Percentiles rank a stretch among this genome's conserved stretches.
phyloP scores from a whole-genome alignment of 2,329 filamentous ascomycete genomes.

The Sporothrix sp. region DNA sequence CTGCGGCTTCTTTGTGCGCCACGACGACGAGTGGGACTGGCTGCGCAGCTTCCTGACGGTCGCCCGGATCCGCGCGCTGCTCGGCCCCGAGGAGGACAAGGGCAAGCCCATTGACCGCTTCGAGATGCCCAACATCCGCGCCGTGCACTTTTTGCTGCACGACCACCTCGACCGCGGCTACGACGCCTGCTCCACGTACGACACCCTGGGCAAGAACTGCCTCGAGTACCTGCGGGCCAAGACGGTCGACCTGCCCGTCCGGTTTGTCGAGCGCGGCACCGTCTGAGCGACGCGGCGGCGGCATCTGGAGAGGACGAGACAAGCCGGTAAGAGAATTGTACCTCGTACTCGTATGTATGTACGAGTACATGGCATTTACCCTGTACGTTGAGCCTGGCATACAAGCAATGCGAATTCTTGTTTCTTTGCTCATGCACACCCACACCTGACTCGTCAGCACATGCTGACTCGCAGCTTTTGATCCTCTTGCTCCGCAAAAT shows the following conservation, averaged over 20 bases:
- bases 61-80: constrained; percentile 16
- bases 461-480: neutral
- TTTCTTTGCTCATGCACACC: neutral
- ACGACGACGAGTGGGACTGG: constrained; percentile 32
- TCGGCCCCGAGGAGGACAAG: constrained; percentile 18
- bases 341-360: neutral
- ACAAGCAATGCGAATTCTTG: no score
- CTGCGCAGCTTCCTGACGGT: constrained; percentile 28
- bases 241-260: constrained; percentile 34
- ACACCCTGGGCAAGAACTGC: constrained; percentile 37
- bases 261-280: constrained; percentile 32
- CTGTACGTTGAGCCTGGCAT: no score
- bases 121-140: constrained; percentile 15
- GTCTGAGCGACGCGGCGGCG: constrained; percentile 17
- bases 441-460: no score
- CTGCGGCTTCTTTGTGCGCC: constrained; percentile 31
- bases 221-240: constrained; percentile 36
- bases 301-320: neutral
- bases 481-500: neutral
- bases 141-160: constrained; percentile 31
- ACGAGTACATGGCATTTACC: neutral
- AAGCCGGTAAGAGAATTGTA: neutral
- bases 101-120: constrained; percentile 18
- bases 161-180: constrained; percentile 37
- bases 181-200: constrained; percentile 33